These are phyloP conservation scores for Eragrostis curvula DNA, from an alignment of 176 grass and related monocot genomes.

Conservation along the genomic window DNA sequence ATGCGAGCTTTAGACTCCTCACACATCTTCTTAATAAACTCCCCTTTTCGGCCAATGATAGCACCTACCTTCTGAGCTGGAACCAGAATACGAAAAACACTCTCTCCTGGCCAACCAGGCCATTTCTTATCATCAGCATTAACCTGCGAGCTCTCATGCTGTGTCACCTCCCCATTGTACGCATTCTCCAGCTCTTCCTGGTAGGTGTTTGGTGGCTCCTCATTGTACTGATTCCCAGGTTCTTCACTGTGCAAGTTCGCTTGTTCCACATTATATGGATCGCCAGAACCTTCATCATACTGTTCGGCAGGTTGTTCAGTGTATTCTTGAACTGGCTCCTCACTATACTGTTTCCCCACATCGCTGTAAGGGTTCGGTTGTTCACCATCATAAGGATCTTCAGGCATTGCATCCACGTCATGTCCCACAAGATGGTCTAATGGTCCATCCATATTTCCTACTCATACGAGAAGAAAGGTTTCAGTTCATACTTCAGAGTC, in stretches of 20 bases:
- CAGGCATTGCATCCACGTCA: constrained; percentile 26
- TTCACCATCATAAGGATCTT: constrained; percentile 32
- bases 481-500: neutral
- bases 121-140: constrained; percentile 63
- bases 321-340: constrained; percentile 22
- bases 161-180: constrained; percentile 36
- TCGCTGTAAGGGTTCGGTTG: constrained; percentile 10
- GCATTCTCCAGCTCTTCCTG: constrained; percentile 40
- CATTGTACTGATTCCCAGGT: constrained; percentile 33
- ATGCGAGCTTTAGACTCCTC: constrained; percentile 90
- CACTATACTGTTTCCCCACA: constrained; percentile 5
- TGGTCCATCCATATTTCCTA: constrained; percentile 64
- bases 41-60: constrained; percentile 96
- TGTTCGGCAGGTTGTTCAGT: constrained; percentile 29
- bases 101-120: constrained; percentile 95
- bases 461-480: constrained; percentile 1
- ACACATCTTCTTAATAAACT: constrained; percentile 91
- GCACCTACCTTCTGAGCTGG: constrained; percentile 87
- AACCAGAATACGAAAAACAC: constrained; percentile 83
- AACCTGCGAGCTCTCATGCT: constrained; percentile 24
- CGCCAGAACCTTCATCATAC: constrained; percentile 26
- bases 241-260: constrained; percentile 37
- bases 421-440: constrained; percentile 45
- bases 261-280: constrained; percentile 35
- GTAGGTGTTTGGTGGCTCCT: constrained; percentile 31